Percentiles rank a stretch among this genome's conserved stretches.
phyloP scores from a whole-genome alignment of 1,284 basidiomycete genomes.

The Trichosporon asahii region DNA sequence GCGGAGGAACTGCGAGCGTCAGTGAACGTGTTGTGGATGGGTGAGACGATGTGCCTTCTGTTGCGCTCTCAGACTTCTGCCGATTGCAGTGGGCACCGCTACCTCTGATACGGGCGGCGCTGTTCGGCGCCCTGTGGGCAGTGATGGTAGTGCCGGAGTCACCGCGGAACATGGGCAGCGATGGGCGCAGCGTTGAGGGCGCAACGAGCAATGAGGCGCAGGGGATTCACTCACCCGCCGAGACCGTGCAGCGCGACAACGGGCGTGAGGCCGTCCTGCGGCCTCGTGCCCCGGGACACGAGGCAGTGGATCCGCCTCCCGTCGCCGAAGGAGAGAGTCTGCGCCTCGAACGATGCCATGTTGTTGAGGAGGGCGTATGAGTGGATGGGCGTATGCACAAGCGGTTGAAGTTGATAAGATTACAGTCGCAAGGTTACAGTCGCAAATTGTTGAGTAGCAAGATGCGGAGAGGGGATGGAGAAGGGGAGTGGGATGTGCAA shows the following conservation, averaged over 20 bases:
- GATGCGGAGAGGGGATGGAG: no score
- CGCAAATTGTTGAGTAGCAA: no score
- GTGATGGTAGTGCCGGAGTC: no score
- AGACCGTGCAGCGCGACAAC: slow-evolving; percentile 31
- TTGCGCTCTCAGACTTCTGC: no score
- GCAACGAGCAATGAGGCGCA: not conserved
- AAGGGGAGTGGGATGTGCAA: no score
- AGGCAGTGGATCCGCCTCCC: slow-evolving; percentile 17
- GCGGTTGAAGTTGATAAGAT: not conserved
- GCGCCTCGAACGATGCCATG: slow-evolving; percentile 11
- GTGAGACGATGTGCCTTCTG: not conserved
- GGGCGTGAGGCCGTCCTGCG: slow-evolving; percentile 52
- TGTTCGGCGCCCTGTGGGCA: no score
- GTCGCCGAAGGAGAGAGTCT: slow-evolving; percentile 6
- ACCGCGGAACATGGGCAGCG: no score
- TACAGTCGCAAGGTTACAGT: no score
- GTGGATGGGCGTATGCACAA: not conserved
- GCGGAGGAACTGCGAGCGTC: slow-evolving; percentile 47
- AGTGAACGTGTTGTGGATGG: not conserved
- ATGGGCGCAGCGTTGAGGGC: not conserved
- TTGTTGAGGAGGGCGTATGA: not conserved
- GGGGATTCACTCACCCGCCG: slow-evolving; percentile 22
- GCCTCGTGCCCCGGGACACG: slow-evolving; percentile 51
- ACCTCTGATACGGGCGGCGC: no score
- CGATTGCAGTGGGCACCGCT: no score